Base-by-base conservation (phyloP, 1,139 yeast genomes). In the Geotrichum aggregatum region DNA sequence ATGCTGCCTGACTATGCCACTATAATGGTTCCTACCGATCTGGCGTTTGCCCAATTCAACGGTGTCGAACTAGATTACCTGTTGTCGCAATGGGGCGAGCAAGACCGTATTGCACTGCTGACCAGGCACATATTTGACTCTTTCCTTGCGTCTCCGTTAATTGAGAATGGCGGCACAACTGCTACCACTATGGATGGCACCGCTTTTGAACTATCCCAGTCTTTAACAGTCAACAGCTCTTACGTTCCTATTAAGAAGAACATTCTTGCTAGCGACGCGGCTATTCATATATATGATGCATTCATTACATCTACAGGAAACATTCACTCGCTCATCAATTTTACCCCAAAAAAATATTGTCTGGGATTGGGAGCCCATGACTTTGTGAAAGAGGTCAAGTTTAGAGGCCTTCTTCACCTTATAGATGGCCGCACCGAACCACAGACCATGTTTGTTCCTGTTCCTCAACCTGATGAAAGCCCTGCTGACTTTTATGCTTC, bases 261-360 rank as follows among this genome's bases (percentile, higher is more conserved):
- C 52, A 61, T 75, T 14, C 63, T 83, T 0, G 70, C 80, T 4
- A 69, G 80, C 1, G 79, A 83, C 65, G 92, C 89, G 0, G 66
- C 85, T 0, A 63, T 84, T 0, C 92, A 89, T 64, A 63, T 80
- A 3, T 82, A 84, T 60, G 66, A 71, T 22, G 60, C 69, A 19
- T 43, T 70, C 14, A n/a, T 61, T 16, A 52, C 68, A 21, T 39
- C 45, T 13, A 34, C 19, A 21, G 52, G 53, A 7, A 36, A 41
- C 28, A 21, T 50, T 14, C 44, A 50, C 22, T 31, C 54, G n/a
- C 22, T 62, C 2, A 49, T 72, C 6, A 67, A 69, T 0, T 79
- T 87, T 69, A 81, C 82, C n/a, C 85, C 91, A 0, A 76, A 84
- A 58, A 88, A 84, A 63, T 80, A 86, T 50, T 70, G 91, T 7